Conservation (phyloP, 1,284 basidiomycete genomes). For the Ceratobasidium sp. region DNA sequence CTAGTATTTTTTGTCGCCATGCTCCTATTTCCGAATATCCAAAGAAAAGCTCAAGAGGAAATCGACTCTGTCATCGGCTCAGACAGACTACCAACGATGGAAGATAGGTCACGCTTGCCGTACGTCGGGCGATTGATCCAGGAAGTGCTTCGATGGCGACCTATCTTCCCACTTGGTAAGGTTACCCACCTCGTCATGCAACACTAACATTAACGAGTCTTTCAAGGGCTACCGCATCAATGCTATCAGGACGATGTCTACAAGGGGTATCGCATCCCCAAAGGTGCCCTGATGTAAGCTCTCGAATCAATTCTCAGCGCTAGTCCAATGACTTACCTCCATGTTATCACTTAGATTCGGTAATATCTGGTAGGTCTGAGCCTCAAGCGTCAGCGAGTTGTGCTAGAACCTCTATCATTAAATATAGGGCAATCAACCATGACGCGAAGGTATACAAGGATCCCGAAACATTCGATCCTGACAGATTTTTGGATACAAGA, state of each 20-base stretch:
- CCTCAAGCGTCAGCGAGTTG: background rate
- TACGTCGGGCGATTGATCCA: conserved; percentile 8
- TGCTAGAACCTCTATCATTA: background rate
- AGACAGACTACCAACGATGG: background rate
- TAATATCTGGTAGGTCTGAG: background rate
- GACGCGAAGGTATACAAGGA: conserved; percentile 61
- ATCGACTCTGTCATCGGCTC: background rate
- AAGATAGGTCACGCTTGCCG: background rate
- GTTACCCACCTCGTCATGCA: background rate
- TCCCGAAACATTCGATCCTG: conserved; percentile 63
- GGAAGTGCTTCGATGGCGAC: conserved; percentile 25
- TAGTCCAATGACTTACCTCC: conserved; percentile 56
- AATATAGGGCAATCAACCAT: conserved; percentile 63
- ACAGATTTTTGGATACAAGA: conserved; percentile 57
- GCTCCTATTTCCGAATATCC: background rate
- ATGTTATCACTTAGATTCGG: conserved; percentile 62
- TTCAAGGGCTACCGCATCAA: conserved; percentile 56
- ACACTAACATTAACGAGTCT: conserved; percentile 1
- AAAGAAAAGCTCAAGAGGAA: conserved; percentile 16
- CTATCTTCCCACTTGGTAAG: conserved; percentile 9
- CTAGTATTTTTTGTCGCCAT: conserved; percentile 3
- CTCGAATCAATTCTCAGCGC: background rate
- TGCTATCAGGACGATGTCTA: conserved; percentile 57
- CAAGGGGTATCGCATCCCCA: conserved; percentile 58
- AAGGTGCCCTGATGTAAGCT: conserved; percentile 50